A percentile compares a stretch with the other conserved stretches of the same genome.
Conservation (phyloP, 371 early-diverging fungal species). For the Mortierella sp. region DNA sequence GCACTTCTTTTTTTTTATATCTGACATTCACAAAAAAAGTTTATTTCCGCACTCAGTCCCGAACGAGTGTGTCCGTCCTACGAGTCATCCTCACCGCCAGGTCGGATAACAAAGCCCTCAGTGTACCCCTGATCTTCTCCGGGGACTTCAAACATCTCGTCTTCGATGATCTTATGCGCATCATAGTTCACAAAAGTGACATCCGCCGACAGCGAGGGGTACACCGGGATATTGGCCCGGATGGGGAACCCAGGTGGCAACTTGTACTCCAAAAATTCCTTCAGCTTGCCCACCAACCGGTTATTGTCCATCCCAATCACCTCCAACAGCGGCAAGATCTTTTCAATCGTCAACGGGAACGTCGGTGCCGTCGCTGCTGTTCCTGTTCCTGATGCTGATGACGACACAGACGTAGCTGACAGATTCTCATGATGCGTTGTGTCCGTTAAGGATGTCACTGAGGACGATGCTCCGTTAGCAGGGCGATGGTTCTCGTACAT, state of each 20-base stretch:
- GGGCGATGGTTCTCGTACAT: constrained; percentile 48
- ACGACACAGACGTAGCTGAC: constrained; percentile 17
- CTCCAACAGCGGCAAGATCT: constrained; percentile 47
- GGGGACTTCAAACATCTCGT: constrained; percentile 47
- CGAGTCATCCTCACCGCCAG: constrained; percentile 38
- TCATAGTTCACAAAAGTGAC: constrained; percentile 58
- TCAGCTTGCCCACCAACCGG: constrained; percentile 53
- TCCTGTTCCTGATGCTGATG: background rate
- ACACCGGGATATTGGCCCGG: constrained; percentile 54
- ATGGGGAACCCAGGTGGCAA: constrained; percentile 58
- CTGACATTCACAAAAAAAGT: too few relatives aligned
- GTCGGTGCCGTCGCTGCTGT: constrained; percentile 6
- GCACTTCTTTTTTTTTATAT: background rate
- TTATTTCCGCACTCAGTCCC: background rate
- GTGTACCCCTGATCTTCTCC: constrained; percentile 27
- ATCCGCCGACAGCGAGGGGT: constrained; percentile 53
- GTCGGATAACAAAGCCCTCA: constrained; percentile 47
- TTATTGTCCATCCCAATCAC: constrained; percentile 58
- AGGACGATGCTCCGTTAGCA: background rate
- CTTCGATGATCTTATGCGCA: constrained; percentile 41
- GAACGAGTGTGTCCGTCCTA: constrained; percentile 11
- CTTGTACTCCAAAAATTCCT: constrained; percentile 52
- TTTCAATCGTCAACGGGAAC: constrained; percentile 55
- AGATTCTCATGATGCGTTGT: constrained; percentile 9
- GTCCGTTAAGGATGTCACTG: background rate